Evolutionary conservation across 140 eudicot species (phyloP).

Genomic region (Erigeron philadelphicus): DNA sequence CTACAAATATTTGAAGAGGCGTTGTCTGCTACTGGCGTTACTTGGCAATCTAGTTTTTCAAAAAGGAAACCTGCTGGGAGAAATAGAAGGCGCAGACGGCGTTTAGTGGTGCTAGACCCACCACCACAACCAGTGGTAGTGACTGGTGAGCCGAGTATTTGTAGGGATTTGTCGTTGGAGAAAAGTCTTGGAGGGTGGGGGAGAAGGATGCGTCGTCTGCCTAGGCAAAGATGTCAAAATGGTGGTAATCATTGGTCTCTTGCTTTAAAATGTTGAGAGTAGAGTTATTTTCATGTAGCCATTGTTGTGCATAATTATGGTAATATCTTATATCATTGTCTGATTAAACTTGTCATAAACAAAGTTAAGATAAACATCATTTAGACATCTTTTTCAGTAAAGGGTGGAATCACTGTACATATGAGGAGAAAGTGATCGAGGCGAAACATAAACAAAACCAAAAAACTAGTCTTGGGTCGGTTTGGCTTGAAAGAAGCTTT

Average conservation of each 20-base stretch:
- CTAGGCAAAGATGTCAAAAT: constrained; percentile 52
- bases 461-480: no score
- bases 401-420: no score
- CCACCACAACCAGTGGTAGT: not conserved
- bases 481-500: no score
- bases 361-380: constrained; percentile 9
- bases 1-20: constrained; percentile 67
- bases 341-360: constrained; percentile 18
- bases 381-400: not conserved
- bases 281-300: constrained; percentile 13
- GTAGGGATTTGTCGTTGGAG: constrained; percentile 41
- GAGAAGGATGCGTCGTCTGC: constrained; percentile 65
- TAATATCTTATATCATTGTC: constrained; percentile 18
- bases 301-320: constrained; percentile 36
- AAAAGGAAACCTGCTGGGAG: constrained; percentile 41
- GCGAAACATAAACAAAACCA: no score
- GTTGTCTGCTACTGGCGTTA: constrained; percentile 42
- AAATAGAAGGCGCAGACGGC: constrained; percentile 42
- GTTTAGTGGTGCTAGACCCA: constrained; percentile 16
- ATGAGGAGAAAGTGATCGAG: no score
- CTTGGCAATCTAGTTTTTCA: constrained; percentile 48
- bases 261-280: constrained; percentile 34
- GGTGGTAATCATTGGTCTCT: constrained; percentile 29
- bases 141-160: constrained; percentile 22
- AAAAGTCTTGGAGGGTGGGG: constrained; percentile 70